Evolutionary conservation across 768 basidiomycete species (phyloP).

Genomic region (Hypholoma fasciculare): DNA sequence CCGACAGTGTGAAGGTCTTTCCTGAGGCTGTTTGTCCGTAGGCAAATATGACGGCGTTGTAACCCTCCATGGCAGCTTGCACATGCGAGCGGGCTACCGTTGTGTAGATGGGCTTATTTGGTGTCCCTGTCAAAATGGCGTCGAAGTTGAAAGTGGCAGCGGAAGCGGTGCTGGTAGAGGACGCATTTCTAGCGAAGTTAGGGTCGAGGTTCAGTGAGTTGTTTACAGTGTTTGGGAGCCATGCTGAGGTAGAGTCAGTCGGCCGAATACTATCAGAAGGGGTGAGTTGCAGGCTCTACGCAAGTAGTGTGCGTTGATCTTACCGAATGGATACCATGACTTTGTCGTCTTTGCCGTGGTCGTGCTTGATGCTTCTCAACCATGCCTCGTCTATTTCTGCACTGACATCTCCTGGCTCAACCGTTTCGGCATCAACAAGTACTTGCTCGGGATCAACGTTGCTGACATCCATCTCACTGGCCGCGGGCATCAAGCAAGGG

Average conservation of each 20-base stretch:
- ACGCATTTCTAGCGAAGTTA: conserved; percentile 46
- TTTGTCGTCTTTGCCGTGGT: conserved; percentile 78
- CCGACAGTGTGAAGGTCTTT: conserved; percentile 59
- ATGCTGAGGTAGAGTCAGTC: conserved; percentile 49
- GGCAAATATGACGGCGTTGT: conserved; percentile 94
- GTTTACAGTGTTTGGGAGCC: conserved; percentile 46
- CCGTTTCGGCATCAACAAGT: conserved; percentile 71
- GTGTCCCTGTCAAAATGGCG: conserved; percentile 73
- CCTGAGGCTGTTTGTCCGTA: conserved; percentile 88
- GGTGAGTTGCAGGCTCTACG: conserved; percentile 2
- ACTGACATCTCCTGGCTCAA: conserved; percentile 69
- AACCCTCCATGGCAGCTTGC: conserved; percentile 94
- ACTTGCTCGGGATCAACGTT: conserved; percentile 74
- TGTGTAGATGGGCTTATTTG: conserved; percentile 79
- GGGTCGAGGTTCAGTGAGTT: conserved; percentile 65
- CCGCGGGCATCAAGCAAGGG: conserved; percentile 43
- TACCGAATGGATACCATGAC: conserved; percentile 85
- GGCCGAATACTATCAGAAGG: conserved; percentile 58
- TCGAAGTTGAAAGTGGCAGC: conserved; percentile 62
- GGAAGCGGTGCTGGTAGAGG: conserved; percentile 27
- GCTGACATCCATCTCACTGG: conserved; percentile 76
- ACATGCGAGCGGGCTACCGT: conserved; percentile 79
- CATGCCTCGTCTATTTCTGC: conserved; percentile 65
- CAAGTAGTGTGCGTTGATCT: conserved; percentile 9
- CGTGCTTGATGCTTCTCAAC: conserved; percentile 38